These are phyloP conservation scores for Skeletonema menzelii DNA, from an alignment of 108 stramenopile genomes.

Conservation along the genomic window DNA sequence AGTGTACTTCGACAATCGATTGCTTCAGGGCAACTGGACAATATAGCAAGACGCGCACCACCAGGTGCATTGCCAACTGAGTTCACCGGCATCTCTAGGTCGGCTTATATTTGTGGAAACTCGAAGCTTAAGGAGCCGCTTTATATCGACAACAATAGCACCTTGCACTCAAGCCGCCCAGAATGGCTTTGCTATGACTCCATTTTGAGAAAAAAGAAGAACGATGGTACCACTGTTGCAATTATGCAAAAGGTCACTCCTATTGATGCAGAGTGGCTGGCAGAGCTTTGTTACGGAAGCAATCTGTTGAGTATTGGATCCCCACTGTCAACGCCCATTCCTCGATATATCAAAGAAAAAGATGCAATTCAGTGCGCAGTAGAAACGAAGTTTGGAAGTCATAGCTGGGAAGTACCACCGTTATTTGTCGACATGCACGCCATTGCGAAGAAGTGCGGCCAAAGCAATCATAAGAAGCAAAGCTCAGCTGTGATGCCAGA, in stretches of 20 bases:
- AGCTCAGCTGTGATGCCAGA: conserved; percentile 52
- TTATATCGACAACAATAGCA: conserved; percentile 74
- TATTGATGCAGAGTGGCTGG: conserved; percentile 79
- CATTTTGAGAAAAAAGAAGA: conserved; percentile 61
- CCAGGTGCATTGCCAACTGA: conserved; percentile 62
- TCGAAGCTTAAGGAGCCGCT: conserved; percentile 67
- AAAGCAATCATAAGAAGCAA: conserved; percentile 21
- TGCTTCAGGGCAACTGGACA: conserved; percentile 75
- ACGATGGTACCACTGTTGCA: conserved; percentile 67
- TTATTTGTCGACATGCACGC: conserved; percentile 65
- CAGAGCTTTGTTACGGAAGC: conserved; percentile 68
- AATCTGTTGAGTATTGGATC: conserved; percentile 61
- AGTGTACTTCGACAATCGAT: conserved; percentile 67
- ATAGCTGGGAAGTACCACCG: conserved; percentile 83
- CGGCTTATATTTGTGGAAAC: conserved; percentile 75
- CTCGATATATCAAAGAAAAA: conserved; percentile 64
- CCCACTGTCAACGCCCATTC: conserved; percentile 63
- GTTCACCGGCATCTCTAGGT: conserved; percentile 63
- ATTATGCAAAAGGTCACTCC: conserved; percentile 84
- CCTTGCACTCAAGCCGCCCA: conserved; percentile 68
- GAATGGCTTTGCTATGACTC: conserved; percentile 84
- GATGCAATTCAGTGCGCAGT: conserved; percentile 82
- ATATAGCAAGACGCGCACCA: conserved; percentile 78
- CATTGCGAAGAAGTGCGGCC: conserved; percentile 31
- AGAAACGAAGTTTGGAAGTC: conserved; percentile 70